Evolutionary conservation across 2,329 filamentous ascomycete species (phyloP).

Genomic region (Domatiomyces catenatus): DNA sequence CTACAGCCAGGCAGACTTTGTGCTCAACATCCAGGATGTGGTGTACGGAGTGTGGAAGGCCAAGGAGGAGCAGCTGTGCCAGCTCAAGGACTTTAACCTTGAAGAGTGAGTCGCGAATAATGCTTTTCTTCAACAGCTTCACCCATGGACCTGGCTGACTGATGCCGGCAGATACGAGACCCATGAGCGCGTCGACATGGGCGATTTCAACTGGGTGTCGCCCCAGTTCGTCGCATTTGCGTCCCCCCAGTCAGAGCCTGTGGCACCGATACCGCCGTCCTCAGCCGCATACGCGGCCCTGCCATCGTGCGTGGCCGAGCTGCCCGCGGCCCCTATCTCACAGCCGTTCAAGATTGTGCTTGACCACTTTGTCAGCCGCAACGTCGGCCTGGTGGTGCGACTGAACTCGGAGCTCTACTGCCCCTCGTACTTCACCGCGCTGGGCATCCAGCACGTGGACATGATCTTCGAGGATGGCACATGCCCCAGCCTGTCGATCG

Average conservation of each 20-base stretch:
- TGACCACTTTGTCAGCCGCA: constrained; percentile 69
- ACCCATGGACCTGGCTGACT: background rate
- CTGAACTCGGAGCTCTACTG: constrained; percentile 94
- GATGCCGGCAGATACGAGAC: constrained; percentile 54
- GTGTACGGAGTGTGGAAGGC: constrained; percentile 98
- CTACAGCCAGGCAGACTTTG: constrained; percentile 95
- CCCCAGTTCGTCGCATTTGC: constrained; percentile 92
- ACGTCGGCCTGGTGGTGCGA: constrained; percentile 84
- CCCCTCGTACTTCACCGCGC: constrained; percentile 86
- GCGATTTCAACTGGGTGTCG: constrained; percentile 99
- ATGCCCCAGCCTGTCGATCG: constrained; percentile 75
- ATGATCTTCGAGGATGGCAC: constrained; percentile 99
- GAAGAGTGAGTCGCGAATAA: constrained; percentile 60
- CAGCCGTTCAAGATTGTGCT: constrained; percentile 92
- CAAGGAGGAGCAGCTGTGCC: constrained; percentile 86
- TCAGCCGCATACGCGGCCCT: constrained; percentile 60
- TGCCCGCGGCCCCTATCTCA: constrained; percentile 57
- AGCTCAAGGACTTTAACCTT: constrained; percentile 82
- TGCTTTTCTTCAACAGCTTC: too few relatives aligned
- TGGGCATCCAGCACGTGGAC: constrained; percentile 89
- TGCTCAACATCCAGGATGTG: constrained; percentile 87
- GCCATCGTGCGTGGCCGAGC: constrained; percentile 58
- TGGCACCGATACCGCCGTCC: constrained; percentile 53
- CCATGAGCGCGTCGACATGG: constrained; percentile 90
- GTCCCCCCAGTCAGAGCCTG: constrained; percentile 72